phyloP scores from a whole-genome alignment of 768 basidiomycete species.

The Podaxis pistillaris region DNA sequence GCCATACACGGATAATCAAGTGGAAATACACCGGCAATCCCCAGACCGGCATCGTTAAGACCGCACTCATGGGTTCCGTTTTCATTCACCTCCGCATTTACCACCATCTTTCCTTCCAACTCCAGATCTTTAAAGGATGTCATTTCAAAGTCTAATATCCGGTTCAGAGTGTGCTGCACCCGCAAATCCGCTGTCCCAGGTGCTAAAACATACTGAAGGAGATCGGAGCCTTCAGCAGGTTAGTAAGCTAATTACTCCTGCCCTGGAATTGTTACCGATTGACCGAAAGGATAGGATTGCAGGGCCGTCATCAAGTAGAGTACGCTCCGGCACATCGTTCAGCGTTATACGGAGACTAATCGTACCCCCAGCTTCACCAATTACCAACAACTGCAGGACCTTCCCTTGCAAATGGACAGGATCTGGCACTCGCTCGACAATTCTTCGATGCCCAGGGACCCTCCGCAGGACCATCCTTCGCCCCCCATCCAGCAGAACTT shows the following conservation, averaged over 20 bases:
- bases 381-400: constrained; percentile 58
- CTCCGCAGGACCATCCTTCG: constrained; percentile 32
- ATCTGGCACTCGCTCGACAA: constrained; percentile 72
- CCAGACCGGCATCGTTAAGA: constrained; percentile 26
- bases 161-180: constrained; percentile 87
- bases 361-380: constrained; percentile 61
- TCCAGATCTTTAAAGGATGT: constrained; percentile 41
- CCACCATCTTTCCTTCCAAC: constrained; percentile 10
- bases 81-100: constrained; percentile 2
- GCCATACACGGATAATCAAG: constrained; percentile 15
- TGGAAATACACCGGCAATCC: constrained; percentile 23
- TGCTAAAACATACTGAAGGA: constrained; percentile 86
- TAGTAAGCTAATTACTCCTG: constrained; percentile 20
- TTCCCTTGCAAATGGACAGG: constrained; percentile 55
- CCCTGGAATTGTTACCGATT: constrained; percentile 12
- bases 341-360: background rate
- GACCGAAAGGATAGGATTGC: constrained; percentile 63
- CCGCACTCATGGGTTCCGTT: constrained; percentile 16
- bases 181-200: constrained; percentile 84
- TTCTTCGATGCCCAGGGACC: constrained; percentile 61
- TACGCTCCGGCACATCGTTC: constrained; percentile 28
- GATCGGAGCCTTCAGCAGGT: constrained; percentile 90
- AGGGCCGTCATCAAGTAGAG: constrained; percentile 71
- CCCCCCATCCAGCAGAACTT: constrained; percentile 29
- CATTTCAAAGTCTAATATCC: constrained; percentile 76